Base-by-base conservation (phyloP, 805 yeast genomes). In the Zygoascus biomembranicola region DNA sequence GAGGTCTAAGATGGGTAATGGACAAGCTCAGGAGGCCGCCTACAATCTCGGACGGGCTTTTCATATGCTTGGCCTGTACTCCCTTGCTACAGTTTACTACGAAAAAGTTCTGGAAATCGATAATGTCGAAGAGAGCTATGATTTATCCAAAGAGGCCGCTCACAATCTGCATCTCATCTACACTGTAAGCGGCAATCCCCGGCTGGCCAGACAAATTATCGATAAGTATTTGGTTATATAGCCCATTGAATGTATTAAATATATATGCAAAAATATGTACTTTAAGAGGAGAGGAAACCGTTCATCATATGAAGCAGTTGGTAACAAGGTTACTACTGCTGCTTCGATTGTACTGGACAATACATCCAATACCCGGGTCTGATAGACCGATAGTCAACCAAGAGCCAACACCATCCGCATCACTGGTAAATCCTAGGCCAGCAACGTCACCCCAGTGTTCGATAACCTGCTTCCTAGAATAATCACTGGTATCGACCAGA, bases 41-140 rank as follows among this genome's bases (percentile, higher is more conserved):
- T 94, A 85, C 66, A 94, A 94, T 59, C 61, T 90, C 52, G 99
- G 95, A 0, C 75, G 97, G 41, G 76, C 86, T 4, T 94, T 85
- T 69, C 97, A 92, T 62, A 76, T 87, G 67, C 70, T 92, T 6
- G 96, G 96, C 0, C 73, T 94, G 32, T 77, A 81, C 9, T 73
- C 87, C 0, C 70, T 86, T 31, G 98, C 99, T 0, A 74, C 84
- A 5, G 73, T 71, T 19, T 88, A 83, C 62, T 94, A 94, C 65
- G 78, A 85, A 43, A 77, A 75, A 52, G 97, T 87, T 1, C 67
- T 90, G 46, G 66, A 57, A 32, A 69, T 66, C 48, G 41, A 20
- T 1, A 73, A 71, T 31, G 59, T 64, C 8, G 76, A 77, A n/a
- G 66, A 65, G 13, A 82, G 79, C 49, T 80, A 77, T 49, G 87